Evolutionary conservation across 2,329 filamentous ascomycete genomes (phyloP).

Genomic region (Cytospora piceae): DNA sequence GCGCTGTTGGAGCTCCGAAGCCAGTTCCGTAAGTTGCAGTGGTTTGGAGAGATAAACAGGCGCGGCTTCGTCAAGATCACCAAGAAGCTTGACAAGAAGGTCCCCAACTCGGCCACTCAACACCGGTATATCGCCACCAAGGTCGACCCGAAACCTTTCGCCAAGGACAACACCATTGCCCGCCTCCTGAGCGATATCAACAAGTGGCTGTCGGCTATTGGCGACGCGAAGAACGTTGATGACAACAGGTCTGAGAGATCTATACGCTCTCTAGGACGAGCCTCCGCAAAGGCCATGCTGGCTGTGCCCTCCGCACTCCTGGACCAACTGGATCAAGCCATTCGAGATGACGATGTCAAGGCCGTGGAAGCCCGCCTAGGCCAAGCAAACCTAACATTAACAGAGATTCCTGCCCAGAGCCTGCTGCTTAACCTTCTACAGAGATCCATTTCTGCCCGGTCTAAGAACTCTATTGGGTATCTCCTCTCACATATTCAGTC

Average conservation of each 20-base stretch:
- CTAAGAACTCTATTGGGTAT: conserved; percentile 70
- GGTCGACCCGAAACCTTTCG: conserved; percentile 86
- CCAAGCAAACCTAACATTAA: conserved; percentile 58
- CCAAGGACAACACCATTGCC: conserved; percentile 65
- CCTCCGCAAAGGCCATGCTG: conserved; percentile 74
- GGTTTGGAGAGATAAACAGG: conserved; percentile 97
- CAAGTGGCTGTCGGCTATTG: conserved; percentile 84
- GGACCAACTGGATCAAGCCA: conserved; percentile 72
- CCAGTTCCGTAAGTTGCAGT: conserved; percentile 88
- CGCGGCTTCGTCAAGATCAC: conserved; percentile 97
- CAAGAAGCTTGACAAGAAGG: conserved; percentile 97
- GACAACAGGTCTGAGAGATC: conserved; percentile 77
- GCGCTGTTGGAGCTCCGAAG: conserved; percentile 86
- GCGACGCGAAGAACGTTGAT: conserved; percentile 75
- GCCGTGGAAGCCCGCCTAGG: conserved; percentile 60
- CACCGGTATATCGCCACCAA: conserved; percentile 87
- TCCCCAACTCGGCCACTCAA: conserved; percentile 75
- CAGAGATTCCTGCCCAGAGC: conserved; percentile 61
- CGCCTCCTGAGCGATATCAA: conserved; percentile 70
- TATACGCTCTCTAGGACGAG: conserved; percentile 74
- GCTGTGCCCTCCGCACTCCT: conserved; percentile 70
- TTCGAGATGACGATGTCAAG: conserved; percentile 67
- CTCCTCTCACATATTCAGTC: conserved; percentile 71
- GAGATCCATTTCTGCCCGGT: conserved; percentile 71
- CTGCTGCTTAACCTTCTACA: conserved; percentile 82